Evolutionary conservation across 495 filamentous ascomycete species (phyloP).

Genomic region (Penicillium waksmanii): DNA sequence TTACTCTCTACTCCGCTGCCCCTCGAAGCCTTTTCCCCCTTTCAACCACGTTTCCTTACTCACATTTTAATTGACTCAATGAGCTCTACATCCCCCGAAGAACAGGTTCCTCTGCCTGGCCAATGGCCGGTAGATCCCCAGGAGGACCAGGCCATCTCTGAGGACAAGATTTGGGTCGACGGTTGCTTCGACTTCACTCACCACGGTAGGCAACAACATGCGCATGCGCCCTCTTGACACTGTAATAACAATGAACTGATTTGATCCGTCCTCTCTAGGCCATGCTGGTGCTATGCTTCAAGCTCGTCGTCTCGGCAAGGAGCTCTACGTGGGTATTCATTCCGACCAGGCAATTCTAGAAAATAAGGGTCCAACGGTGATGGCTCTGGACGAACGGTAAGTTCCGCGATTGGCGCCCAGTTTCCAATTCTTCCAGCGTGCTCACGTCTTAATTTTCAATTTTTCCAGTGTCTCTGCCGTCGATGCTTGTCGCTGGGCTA

Average conservation of each 20-base stretch:
- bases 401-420: constrained; percentile 19
- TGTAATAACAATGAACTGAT: not conserved
- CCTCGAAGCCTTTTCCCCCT: not conserved
- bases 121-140: constrained; percentile 71
- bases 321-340: constrained; percentile 90
- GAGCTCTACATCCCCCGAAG: constrained; percentile 30
- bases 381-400: constrained; percentile 87
- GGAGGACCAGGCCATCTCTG: constrained; percentile 59
- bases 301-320: constrained; percentile 80
- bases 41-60: not conserved
- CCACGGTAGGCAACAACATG: constrained; percentile 63
- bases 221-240: not conserved
- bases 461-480: constrained; percentile 70
- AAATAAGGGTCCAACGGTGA: constrained; percentile 98
- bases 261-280: constrained; percentile 49
- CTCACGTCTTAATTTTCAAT: constrained; percentile 26
- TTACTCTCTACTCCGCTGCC: not conserved
- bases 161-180: constrained; percentile 92
- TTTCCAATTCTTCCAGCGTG: not conserved
- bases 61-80: constrained; percentile 4
- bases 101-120: constrained; percentile 49
- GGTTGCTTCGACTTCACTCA: constrained; percentile 99
- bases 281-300: constrained; percentile 98
- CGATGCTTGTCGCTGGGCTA: constrained; percentile 93
- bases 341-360: constrained; percentile 92